Conservation (phyloP, 495 filamentous ascomycete genomes). For the Xylaria cubensis region DNA sequence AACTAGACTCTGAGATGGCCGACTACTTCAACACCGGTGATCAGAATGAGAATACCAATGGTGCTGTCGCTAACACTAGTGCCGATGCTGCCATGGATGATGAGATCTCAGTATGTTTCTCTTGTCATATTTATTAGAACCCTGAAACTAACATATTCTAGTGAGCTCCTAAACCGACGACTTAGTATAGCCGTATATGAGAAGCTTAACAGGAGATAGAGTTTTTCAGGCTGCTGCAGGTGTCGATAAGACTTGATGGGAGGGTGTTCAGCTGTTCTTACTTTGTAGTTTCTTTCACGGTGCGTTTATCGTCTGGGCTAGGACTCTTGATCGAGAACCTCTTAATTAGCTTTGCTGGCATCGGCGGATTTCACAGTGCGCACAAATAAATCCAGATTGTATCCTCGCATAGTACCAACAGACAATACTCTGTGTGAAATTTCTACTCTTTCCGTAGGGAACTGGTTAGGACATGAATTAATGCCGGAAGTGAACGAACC, state of each 20-base stretch:
- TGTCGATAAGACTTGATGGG: background rate
- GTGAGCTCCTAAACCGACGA: background rate
- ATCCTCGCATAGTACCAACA: background rate
- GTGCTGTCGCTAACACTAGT: conserved; percentile 43
- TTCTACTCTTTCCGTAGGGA: background rate
- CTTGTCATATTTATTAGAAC: background rate
- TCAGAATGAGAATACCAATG: conserved; percentile 52
- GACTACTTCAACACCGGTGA: conserved; percentile 75
- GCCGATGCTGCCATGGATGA: conserved; percentile 62
- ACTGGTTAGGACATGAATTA: background rate
- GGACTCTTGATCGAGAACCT: background rate
- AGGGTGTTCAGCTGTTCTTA: conserved; percentile 2
- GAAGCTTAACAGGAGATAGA: background rate
- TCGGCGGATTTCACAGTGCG: conserved; percentile 8
- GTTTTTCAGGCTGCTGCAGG: background rate
- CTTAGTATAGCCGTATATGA: background rate
- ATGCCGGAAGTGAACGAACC: background rate
- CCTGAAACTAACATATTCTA: background rate
- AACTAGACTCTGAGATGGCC: conserved; percentile 92
- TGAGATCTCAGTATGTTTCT: conserved; percentile 48
- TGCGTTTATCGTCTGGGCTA: background rate
- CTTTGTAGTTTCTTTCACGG: background rate
- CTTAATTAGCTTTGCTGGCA: background rate
- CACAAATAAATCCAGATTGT: conserved; percentile 24
- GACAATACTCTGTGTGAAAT: background rate